Evolutionary conservation across 768 basidiomycete genomes (phyloP).

Genomic region (Tulasnella sp.): DNA sequence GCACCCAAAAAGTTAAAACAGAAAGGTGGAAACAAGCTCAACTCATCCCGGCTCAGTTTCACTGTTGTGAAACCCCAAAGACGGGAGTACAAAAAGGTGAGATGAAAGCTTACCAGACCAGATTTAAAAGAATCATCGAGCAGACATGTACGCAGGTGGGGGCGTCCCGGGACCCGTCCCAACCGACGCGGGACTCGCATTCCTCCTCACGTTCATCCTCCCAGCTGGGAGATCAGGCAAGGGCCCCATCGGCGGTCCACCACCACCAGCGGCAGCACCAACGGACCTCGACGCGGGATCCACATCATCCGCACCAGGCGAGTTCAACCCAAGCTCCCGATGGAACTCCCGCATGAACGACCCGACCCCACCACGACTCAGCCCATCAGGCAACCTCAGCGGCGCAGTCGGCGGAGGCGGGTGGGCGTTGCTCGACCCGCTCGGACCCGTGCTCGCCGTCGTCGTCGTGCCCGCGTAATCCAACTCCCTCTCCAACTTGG

Average conservation of each 20-base stretch:
- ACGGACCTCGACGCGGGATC: background rate
- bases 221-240: background rate
- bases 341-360: background rate
- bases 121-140: background rate
- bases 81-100: background rate
- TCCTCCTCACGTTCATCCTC: background rate
- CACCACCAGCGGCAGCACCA: background rate
- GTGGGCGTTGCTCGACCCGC: background rate
- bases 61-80: background rate
- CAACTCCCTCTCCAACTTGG: background rate
- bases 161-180: background rate
- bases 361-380: background rate
- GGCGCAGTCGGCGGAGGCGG: background rate
- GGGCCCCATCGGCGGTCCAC: background rate
- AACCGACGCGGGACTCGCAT: background rate
- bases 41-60: no score
- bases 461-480: no score
- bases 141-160: conserved; percentile 1
- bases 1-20: background rate
- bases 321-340: background rate
- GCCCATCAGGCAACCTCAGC: background rate
- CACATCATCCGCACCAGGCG: background rate
- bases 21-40: background rate
- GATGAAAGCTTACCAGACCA: background rate
- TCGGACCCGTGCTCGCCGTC: no score